These are phyloP conservation scores for Jacaranda mimosifolia DNA, from an alignment of 257 asterid genomes.

Conservation along the genomic window DNA sequence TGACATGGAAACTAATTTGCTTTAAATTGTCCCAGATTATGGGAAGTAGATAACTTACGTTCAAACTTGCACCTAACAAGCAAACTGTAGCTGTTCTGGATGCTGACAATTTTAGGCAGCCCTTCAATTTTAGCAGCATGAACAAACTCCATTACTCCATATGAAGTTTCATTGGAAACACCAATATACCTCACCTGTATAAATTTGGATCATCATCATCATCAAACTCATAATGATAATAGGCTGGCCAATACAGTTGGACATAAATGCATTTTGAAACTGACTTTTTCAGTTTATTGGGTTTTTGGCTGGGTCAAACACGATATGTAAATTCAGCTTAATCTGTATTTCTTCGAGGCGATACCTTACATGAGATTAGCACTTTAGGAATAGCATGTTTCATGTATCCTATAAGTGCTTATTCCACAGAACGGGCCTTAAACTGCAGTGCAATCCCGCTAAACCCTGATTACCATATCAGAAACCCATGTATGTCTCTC, in stretches of 20 bases:
- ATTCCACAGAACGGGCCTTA: background rate
- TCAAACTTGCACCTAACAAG: conserved; percentile 85
- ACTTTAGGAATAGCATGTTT: background rate
- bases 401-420: conserved; percentile 21
- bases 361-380: background rate
- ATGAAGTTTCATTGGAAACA: conserved; percentile 94
- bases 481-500: background rate
- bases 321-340: background rate
- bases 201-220: conserved; percentile 23
- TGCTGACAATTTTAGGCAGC: conserved; percentile 89
- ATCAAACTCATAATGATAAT: conserved; percentile 10
- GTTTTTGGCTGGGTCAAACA: conserved; percentile 10
- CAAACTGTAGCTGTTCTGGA: conserved; percentile 86
- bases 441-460: conserved; percentile 1
- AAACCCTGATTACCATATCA: background rate
- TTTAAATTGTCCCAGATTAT: background rate
- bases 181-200: conserved; percentile 92
- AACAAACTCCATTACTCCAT: conserved; percentile 94
- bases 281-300: background rate
- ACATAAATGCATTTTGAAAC: background rate
- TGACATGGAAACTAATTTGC: conserved; percentile 2
- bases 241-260: background rate
- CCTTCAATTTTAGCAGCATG: conserved; percentile 90
- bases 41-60: conserved; percentile 54
- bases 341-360: background rate